phyloP scores from a whole-genome alignment of 148 eudicot species.

The Talinum fruticosum region DNA sequence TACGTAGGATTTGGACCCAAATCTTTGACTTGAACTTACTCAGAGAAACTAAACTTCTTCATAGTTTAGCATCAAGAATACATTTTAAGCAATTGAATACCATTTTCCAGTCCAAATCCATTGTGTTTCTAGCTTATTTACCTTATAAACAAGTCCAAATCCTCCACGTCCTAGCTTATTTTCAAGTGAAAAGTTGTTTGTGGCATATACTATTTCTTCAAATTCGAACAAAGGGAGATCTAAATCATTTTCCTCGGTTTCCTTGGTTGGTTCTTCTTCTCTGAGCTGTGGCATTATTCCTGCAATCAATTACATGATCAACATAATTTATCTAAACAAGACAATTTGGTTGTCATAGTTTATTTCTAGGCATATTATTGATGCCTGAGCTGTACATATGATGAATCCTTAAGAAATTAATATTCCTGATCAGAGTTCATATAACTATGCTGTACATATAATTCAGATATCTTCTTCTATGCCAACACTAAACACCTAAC shows the following conservation, averaged over 20 bases:
- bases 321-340: background rate
- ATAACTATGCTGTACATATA: background rate
- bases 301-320: background rate
- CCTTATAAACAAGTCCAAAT: constrained; percentile 1
- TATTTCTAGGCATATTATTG: background rate
- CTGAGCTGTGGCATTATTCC: background rate
- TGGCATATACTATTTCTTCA: background rate
- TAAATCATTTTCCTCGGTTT: background rate
- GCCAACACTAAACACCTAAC: background rate
- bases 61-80: no score
- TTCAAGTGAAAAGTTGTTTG: background rate
- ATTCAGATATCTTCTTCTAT: background rate
- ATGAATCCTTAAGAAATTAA: background rate
- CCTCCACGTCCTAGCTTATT: background rate
- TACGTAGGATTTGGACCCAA: no score
- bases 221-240: background rate
- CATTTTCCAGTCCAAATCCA: no score
- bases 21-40: no score
- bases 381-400: background rate
- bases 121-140: background rate
- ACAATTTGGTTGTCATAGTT: background rate
- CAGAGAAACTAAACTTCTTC: no score
- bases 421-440: background rate
- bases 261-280: background rate
- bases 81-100: background rate